Conservation (phyloP, 2,329 filamentous ascomycete genomes). For the Aspergillus costaricaensis region DNA sequence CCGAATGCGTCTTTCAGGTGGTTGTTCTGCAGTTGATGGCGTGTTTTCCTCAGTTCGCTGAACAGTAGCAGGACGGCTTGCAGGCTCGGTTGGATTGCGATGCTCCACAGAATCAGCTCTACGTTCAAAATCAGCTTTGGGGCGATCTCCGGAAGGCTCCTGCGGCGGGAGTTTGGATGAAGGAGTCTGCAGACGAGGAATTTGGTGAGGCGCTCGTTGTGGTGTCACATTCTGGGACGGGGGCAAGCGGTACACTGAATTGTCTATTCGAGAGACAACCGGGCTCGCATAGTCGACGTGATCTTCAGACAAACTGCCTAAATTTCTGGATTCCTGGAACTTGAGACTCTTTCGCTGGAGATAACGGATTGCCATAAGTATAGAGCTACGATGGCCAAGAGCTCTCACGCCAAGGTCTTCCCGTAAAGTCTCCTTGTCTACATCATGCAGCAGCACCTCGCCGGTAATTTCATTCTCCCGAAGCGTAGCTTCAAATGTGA, state of each 20-base stretch:
- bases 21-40: neutral
- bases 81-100: neutral
- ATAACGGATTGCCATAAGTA: slow-evolving; percentile 60
- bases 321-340: slow-evolving; percentile 41
- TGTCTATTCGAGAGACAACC: neutral
- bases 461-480: slow-evolving; percentile 67
- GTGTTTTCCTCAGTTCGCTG: neutral
- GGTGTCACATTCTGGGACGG: neutral
- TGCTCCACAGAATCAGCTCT: neutral
- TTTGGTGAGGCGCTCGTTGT: neutral
- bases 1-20: slow-evolving; percentile 11
- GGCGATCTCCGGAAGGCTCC: neutral
- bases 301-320: slow-evolving; percentile 7
- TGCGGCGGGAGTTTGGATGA: neutral
- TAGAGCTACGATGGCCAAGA: slow-evolving; percentile 58
- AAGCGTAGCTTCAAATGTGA: slow-evolving; percentile 57
- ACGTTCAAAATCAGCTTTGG: neutral
- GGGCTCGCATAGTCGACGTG: neutral
- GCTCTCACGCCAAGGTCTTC: slow-evolving; percentile 61
- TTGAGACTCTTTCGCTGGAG: slow-evolving; percentile 56
- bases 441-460: slow-evolving; percentile 60
- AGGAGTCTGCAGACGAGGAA: neutral
- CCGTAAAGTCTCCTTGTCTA: slow-evolving; percentile 51
- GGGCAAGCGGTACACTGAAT: neutral
- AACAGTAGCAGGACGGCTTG: neutral